phyloP scores from a whole-genome alignment of 345 rosid species.

The Brassica carinata region DNA sequence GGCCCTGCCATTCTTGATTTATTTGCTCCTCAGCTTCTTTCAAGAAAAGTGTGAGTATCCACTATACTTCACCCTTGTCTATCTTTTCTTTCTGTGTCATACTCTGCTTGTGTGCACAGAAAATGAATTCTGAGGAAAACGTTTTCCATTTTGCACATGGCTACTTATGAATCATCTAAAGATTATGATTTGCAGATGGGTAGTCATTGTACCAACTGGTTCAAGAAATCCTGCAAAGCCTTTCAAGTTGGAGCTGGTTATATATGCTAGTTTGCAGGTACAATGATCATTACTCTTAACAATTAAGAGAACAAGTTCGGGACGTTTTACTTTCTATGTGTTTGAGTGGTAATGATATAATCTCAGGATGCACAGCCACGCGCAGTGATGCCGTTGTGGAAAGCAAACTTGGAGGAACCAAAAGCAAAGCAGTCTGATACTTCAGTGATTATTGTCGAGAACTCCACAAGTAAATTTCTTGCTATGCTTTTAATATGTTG shows the following conservation, averaged over 20 bases:
- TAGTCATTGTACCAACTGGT: slow-evolving; percentile 79
- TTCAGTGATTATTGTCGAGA: slow-evolving; percentile 75
- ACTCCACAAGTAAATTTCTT: slow-evolving; percentile 63
- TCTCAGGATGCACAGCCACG: slow-evolving; percentile 89
- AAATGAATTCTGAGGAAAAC: too few species aligned
- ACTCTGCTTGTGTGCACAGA: too few species aligned
- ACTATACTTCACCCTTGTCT: background rate
- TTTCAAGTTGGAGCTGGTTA: slow-evolving; percentile 85
- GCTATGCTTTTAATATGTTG: slow-evolving; percentile 4
- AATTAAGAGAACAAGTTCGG: background rate
- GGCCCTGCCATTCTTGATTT: slow-evolving; percentile 85
- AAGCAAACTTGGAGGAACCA: slow-evolving; percentile 80
- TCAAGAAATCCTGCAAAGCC: slow-evolving; percentile 66
- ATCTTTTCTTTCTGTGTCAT: too few species aligned
- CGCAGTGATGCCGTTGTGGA: slow-evolving; percentile 75
- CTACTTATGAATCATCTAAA: slow-evolving; percentile 4
- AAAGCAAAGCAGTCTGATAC: slow-evolving; percentile 70
- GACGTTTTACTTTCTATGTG: background rate
- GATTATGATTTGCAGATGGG: slow-evolving; percentile 66
- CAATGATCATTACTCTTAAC: background rate
- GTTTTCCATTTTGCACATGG: background rate
- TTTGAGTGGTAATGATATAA: slow-evolving; percentile 5
- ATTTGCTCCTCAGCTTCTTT: slow-evolving; percentile 74
- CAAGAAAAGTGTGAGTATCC: slow-evolving; percentile 77
- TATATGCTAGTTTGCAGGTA: slow-evolving; percentile 77